phyloP scores from a whole-genome alignment of 2,329 filamentous ascomycete genomes.

The Colletotrichum nymphaeae region DNA sequence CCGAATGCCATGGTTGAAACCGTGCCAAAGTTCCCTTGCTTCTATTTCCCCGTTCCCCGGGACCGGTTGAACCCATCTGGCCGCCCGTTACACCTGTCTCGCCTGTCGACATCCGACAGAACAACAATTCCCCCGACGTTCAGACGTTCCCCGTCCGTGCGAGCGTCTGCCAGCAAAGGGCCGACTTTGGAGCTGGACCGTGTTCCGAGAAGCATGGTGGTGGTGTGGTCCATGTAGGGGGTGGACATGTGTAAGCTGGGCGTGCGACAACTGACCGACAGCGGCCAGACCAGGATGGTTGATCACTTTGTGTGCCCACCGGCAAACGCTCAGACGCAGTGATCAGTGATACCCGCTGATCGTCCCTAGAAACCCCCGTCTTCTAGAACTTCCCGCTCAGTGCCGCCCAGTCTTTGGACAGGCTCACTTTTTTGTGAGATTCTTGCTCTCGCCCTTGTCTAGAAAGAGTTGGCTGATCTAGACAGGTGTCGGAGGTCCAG shows the following conservation, averaged over 20 bases:
- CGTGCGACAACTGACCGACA: background rate
- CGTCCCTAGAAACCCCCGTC: constrained; percentile 10
- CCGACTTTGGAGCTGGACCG: constrained; percentile 3
- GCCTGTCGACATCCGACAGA: constrained; percentile 17
- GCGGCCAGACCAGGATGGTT: background rate
- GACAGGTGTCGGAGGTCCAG: background rate
- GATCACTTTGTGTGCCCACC: background rate
- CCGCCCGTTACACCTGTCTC: constrained; percentile 26
- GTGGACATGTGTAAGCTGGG: background rate
- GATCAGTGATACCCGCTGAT: background rate
- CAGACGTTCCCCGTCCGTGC: constrained; percentile 29
- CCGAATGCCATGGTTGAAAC: background rate
- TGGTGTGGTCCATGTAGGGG: background rate
- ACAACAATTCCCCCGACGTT: constrained; percentile 13
- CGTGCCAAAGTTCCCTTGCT: background rate
- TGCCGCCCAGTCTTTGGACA: background rate
- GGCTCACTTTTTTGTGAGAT: background rate
- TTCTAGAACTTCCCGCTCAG: constrained; percentile 10
- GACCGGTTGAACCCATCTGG: constrained; percentile 23
- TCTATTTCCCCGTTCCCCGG: background rate
- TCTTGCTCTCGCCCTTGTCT: background rate
- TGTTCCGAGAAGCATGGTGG: background rate
- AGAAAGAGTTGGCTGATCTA: background rate
- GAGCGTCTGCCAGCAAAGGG: constrained; percentile 6
- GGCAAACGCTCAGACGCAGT: constrained; percentile 16